Base-by-base conservation (phyloP, 1,284 basidiomycete genomes). In the Trametes hirsuta region DNA sequence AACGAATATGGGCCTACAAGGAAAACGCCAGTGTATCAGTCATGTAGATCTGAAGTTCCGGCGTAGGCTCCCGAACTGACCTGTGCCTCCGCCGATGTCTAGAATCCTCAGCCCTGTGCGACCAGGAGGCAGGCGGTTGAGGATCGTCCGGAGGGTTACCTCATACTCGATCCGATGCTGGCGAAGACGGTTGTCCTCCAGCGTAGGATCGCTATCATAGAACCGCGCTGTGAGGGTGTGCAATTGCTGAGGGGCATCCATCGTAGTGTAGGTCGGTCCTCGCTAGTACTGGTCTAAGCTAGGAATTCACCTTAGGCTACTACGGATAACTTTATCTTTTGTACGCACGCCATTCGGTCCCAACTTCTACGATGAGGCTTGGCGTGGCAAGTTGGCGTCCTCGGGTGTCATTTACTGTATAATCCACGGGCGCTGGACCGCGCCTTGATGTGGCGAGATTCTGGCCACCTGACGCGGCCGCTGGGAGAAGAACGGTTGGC, bases 1-100 rank as follows among this genome's bases (percentile, higher is more conserved):
- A 67, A 67, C 2, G 63, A 55, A 48, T 65, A 65, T 12, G 61
- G 59, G 18, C 66, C 63, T 65, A 39, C n/a, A 12, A 47, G 44
- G n/a, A 24, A 3, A 44, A 12, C 9, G n/a, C 30, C 30, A 30
- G 30, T 30, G 30, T 18, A 18, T 18, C 18, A 18, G 18, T 18
- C 18, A 18, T 18, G 18, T 18, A 18, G 18, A 18, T 18, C 18
- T 18, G 18, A 18, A 18, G 18, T 18, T 18, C 18, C 18, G 18
- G 18, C 18, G 18, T 18, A 18, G 18, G 18, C 18, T 18, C 18
- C 18, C 18, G 18, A 12, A 39, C 49, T 8, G n/a, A 67, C 66
- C 66, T 36, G 66, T 56, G 8, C 55, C 66, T 8, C 66, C 66
- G 30, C 66, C 66, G 18, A 65, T 50, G 48, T 67, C 66, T 0